Conservation (phyloP, 2,329 filamentous ascomycete species). For the Akanthomyces uredinophilus region DNA sequence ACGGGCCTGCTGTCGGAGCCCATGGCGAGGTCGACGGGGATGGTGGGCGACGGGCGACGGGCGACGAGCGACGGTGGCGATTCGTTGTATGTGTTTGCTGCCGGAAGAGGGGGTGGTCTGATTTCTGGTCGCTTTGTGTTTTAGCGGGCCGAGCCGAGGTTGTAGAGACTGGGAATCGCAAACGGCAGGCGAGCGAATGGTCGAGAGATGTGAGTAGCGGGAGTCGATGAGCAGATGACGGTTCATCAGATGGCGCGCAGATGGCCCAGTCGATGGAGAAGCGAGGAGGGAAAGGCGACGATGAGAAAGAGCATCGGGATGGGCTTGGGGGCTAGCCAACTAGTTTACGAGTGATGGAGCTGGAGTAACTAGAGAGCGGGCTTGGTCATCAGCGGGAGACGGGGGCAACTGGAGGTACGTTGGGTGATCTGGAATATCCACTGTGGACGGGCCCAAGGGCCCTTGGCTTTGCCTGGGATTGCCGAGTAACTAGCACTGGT, state of each 20-base stretch:
- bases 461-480: no score
- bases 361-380: background rate
- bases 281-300: background rate
- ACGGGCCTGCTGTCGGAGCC: conserved; percentile 26
- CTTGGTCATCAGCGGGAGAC: conserved; percentile 6
- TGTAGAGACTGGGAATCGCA: background rate
- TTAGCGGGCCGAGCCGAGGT: background rate
- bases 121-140: background rate
- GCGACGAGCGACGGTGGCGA: background rate
- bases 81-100: background rate
- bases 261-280: background rate
- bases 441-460: background rate
- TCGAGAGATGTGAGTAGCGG: background rate
- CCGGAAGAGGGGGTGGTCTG: background rate
- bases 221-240: background rate
- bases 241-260: background rate
- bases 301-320: background rate
- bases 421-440: background rate
- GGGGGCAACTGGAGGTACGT: background rate
- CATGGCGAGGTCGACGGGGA: conserved; percentile 17
- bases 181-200: background rate
- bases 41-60: background rate
- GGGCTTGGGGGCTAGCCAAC: background rate
- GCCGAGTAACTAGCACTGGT: no score
- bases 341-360: background rate